Evolutionary conservation across 768 basidiomycete genomes (phyloP), one percentile per base, ranked within the genome.

Genomic region (Crepidotus variabilis): DNA sequence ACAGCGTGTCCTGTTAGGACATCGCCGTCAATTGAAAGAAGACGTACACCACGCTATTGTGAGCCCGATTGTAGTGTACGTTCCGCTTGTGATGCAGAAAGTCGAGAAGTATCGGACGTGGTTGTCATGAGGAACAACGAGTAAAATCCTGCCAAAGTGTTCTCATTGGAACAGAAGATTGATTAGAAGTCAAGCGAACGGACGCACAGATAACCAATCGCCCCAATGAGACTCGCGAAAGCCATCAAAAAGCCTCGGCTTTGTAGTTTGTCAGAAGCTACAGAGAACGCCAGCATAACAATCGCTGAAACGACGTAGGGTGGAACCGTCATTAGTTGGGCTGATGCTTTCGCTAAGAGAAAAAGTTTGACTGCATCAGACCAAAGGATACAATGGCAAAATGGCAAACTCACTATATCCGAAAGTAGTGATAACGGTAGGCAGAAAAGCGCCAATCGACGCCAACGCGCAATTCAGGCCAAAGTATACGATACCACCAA

Each of bases 361-460:
- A 50, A 28, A 43, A 22, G 36, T 24, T 22, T 47, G 46, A 50
- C 23, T 22, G 21, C 6, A 7, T 47, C 33, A 21, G 14, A 34
- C 11, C 16, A 20, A 35, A 21, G 28, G 21, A 46, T 50, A 23
- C 13, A 34, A 34, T 18, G 10, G 32, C 16, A 48, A 2, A 50
- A 6, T n/a, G 33, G 39, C 39, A 39, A 23, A 73, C 88, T 48
- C 55, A 90, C 89, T 81, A 61, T 79, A 85, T 33, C 88, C 88
- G 55, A 92, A 84, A 0, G 86, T 88, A 45, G 75, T 76, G 46
- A 93, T 82, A 63, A 93, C 90, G 2, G 90, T 92, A 2, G 92
- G 92, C 53, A 94, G 71, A 72, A 94, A 94, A 0, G 90, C 89
- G 21, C 86, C 85, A 34, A 87, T 87, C 8, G 90, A 88, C n/a